Base-by-base conservation (phyloP, 2,329 filamentous ascomycete species). In the Talaromyces islandicus region DNA sequence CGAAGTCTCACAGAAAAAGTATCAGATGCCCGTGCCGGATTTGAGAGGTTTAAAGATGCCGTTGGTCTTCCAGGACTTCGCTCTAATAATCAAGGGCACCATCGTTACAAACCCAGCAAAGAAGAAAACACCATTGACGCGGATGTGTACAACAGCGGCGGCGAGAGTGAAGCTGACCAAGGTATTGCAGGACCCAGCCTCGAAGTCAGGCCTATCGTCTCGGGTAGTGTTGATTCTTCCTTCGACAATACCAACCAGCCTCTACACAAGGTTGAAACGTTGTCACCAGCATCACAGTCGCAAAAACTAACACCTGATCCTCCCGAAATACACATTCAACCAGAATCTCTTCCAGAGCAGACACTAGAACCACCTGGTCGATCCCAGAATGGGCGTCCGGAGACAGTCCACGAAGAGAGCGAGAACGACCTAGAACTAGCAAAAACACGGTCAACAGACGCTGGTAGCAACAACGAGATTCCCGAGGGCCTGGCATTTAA, bases 41-140 rank as follows among this genome's bases (percentile, higher is more conserved):
- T 96, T 59, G 90, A 89, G 1, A 87, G 90, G 38, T 92, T 97
- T 71, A 92, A 92, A 69, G 91, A 93, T 70, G 91, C 87, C 2
- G 89, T 96, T 38, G 90, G 90, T 1, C 56, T 74, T 4, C 71
- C 71, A 14, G 67, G 70, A 27, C 69, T 73, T 48, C 75, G 76
- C 24, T 75, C 73, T 24, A 74, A 79, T 65, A 70, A 75, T 48
- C 51, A 43, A 29, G 21, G n/a, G 17, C 38, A 60, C 29, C 50
- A 61, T 32, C 59, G 59, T 29, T 71, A 73, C 51, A 76, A 72
- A 56, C 66, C 69, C 52, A 66, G 71, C 11, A 75, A 73, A 63
- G 75, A 78, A 7, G 69, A 66, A 7, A 41, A 64, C 2, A 73
- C 73, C 27, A 46, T 73, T 25, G 67, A 68, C 30, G 63, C 64